Conservation (phyloP, 78 protist species). For the Anaeramoeba ignava region DNA sequence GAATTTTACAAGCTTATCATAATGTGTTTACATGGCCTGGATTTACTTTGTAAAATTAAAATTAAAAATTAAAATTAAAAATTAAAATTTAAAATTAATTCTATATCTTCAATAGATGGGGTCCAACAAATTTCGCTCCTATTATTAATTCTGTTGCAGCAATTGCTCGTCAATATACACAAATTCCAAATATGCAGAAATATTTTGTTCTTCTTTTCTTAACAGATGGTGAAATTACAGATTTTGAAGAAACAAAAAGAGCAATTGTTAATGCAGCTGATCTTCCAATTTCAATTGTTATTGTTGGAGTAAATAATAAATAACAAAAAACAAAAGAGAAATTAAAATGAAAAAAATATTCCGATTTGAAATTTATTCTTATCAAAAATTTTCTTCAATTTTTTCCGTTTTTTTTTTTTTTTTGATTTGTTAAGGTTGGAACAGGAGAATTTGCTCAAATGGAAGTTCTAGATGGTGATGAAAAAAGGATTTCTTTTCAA, state of each 20-base stretch:
- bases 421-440: too few species aligned
- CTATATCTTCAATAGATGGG: too few species aligned
- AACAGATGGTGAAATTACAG: slow-evolving; percentile 32
- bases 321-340: too few species aligned
- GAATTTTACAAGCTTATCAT: slow-evolving; percentile 8
- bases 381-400: too few species aligned
- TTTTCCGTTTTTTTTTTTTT: too few species aligned
- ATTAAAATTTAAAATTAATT: too few species aligned
- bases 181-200: background rate
- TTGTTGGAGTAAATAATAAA: too few species aligned
- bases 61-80: too few species aligned
- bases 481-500: background rate
- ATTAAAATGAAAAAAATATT: too few species aligned
- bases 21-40: background rate
- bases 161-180: background rate
- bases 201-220: slow-evolving; percentile 25
- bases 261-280: slow-evolving; percentile 23
- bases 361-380: too few species aligned
- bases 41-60: too few species aligned
- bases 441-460: slow-evolving; percentile 22
- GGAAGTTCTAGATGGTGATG: slow-evolving; percentile 24
- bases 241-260: slow-evolving; percentile 20
- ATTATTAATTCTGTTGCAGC: slow-evolving; percentile 5
- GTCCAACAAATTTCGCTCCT: slow-evolving; percentile 27
- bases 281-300: slow-evolving; percentile 31